phyloP scores from a whole-genome alignment of 1,284 basidiomycete species.

The Leccinum subfulvum region DNA sequence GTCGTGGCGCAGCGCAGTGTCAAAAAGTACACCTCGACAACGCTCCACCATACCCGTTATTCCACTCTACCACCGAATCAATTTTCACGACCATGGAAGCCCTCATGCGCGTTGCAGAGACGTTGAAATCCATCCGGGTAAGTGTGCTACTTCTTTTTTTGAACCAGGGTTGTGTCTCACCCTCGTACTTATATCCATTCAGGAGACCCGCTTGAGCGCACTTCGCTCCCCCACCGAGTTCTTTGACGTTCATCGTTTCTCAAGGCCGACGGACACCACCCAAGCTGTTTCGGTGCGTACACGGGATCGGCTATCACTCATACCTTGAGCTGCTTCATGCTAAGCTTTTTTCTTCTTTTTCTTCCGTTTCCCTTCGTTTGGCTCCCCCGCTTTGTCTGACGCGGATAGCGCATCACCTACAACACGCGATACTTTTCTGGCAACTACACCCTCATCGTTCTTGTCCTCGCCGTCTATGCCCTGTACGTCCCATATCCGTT shows the following conservation, averaged over 20 bases:
- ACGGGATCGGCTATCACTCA: background rate
- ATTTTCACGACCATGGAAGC: slow-evolving; percentile 49
- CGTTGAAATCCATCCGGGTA: slow-evolving; percentile 72
- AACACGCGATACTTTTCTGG: slow-evolving; percentile 93
- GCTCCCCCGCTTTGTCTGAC: background rate
- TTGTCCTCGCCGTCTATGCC: slow-evolving; percentile 84
- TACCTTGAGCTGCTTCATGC: background rate
- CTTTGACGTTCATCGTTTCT: slow-evolving; percentile 88
- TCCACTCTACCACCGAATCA: background rate
- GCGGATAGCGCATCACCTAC: slow-evolving; percentile 78
- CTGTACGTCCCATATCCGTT: slow-evolving; percentile 51
- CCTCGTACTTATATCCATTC: background rate
- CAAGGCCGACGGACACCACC: slow-evolving; percentile 74
- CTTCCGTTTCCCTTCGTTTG: background rate
- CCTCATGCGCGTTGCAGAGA: slow-evolving; percentile 61
- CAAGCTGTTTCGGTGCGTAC: slow-evolving; percentile 63
- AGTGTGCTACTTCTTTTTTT: slow-evolving; percentile 26
- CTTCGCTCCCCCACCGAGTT: slow-evolving; percentile 80
- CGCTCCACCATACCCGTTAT: background rate
- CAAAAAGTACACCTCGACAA: background rate
- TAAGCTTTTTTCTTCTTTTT: background rate
- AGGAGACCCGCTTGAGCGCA: slow-evolving; percentile 84
- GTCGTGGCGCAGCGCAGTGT: background rate
- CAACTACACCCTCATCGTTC: slow-evolving; percentile 87
- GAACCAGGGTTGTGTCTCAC: background rate